Evolutionary conservation across 176 grass and related monocot genomes (phyloP).

Genomic region (Metroxylon sagu): DNA sequence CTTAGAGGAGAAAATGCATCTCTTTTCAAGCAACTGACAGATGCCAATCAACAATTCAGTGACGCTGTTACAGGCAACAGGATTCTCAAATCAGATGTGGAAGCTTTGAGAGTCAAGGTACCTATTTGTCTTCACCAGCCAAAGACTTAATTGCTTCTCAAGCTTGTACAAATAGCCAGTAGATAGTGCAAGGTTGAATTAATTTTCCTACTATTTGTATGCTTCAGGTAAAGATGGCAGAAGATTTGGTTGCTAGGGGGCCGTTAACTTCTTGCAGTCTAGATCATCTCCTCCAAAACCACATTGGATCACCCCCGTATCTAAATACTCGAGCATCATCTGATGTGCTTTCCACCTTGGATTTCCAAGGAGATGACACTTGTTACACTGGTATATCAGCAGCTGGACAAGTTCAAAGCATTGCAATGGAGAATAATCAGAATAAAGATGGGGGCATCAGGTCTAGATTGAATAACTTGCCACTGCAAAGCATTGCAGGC

Average conservation of each 20-base stretch:
- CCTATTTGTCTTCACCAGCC: neutral
- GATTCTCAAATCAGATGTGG: constrained; percentile 83
- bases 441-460: constrained; percentile 4
- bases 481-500: constrained; percentile 32
- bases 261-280: constrained; percentile 55
- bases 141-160: too few species aligned
- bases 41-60: constrained; percentile 66
- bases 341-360: constrained; percentile 34
- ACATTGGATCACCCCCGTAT: constrained; percentile 50
- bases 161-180: too few species aligned
- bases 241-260: constrained; percentile 64
- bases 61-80: constrained; percentile 58
- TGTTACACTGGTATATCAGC: constrained; percentile 27
- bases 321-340: constrained; percentile 44
- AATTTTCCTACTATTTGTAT: neutral
- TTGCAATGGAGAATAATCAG: constrained; percentile 6
- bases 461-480: constrained; percentile 21
- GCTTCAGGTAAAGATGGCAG: constrained; percentile 77
- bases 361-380: constrained; percentile 26
- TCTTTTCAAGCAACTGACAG: constrained; percentile 52
- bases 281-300: constrained; percentile 35
- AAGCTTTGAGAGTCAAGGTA: constrained; percentile 72
- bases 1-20: constrained; percentile 59
- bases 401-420: constrained; percentile 22
- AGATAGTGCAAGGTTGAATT: too few species aligned